Base-by-base conservation (phyloP, 2,329 filamentous ascomycete genomes). In the Helotiales sp. region DNA sequence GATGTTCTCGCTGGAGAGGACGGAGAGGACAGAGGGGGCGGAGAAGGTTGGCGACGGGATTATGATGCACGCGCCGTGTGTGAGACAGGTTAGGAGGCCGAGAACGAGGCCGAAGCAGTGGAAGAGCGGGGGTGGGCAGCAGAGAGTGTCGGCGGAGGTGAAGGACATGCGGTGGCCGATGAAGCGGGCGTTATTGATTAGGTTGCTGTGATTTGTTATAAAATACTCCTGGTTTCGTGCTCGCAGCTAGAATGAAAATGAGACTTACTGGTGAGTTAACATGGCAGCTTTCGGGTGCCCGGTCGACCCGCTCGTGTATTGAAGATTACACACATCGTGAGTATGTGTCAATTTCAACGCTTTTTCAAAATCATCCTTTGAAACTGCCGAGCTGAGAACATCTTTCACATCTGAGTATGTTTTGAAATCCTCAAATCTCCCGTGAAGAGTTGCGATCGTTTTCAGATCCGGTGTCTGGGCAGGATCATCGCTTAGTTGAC, bases 61-160 rank as follows among this genome's bases (percentile, higher is more conserved):
- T 10, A 94, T 87, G 60, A 93, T 89, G 77, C 90, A 91, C 49
- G 87, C 87, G 58, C 92, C 91, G 76, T 94, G 91, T 0, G 90
- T 93, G 61, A 93, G 79, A 49, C 87, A 84, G 1, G 91, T 89
- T 64, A 94, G 85, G 52, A 94, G 83, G 8, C 92, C 92, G 0
- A 94, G 91, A 8, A 95, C 1, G 8, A 95, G 85, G 1, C 92
- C 92, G 75, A 95, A 95, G 81, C 91, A 95, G 81, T 96, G 93
- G 82, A 96, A 96, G 3, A 96, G 84, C 0, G 92, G 92, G 0
- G 92, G 92, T 3, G 92, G 92, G 77, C 92, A 96, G 81, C 92
- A 95, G 10, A 96, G 83, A 6, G 89, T 82, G 75, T 94, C 91
- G 49, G 83, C 80, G 2, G 86, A 79, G 0, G 86, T 88, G 20